phyloP scores from a whole-genome alignment of 2,329 filamentous ascomycete species.

The Pyricularia sp. region DNA sequence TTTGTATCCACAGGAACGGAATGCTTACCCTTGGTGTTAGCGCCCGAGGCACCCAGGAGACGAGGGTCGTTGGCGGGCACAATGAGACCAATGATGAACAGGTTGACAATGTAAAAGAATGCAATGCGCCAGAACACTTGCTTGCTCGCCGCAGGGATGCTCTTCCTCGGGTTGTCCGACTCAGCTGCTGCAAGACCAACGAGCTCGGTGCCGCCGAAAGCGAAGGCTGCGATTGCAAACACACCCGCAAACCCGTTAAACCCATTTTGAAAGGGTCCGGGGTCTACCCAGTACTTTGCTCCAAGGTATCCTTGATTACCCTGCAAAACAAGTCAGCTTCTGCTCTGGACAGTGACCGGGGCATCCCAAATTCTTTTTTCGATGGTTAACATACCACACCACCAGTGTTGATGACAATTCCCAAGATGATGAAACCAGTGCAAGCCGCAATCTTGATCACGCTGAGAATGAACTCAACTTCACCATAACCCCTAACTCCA shows the following conservation, averaged over 20 bases:
- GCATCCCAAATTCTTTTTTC: not conserved
- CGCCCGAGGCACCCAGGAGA: conserved; percentile 26
- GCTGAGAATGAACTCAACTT: conserved; percentile 49
- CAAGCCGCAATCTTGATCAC: conserved; percentile 49
- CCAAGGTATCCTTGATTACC: conserved; percentile 50
- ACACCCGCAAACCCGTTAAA: conserved; percentile 41
- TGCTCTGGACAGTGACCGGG: not conserved
- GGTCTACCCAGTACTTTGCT: conserved; percentile 49
- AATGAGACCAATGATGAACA: conserved; percentile 42
- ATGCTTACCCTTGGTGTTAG: conserved; percentile 25
- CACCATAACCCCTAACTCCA: conserved; percentile 47
- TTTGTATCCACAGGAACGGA: not conserved
- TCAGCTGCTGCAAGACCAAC: conserved; percentile 43
- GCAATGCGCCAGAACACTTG: conserved; percentile 46
- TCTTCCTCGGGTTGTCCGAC: conserved; percentile 34
- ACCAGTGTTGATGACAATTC: conserved; percentile 48
- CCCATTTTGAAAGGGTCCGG: conserved; percentile 42
- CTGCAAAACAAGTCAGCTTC: not conserved
- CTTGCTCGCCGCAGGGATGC: conserved; percentile 40
- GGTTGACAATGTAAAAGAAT: conserved; percentile 41
- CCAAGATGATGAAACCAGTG: conserved; percentile 55
- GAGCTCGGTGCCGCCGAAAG: conserved; percentile 42
- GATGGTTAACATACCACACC: conserved; percentile 25
- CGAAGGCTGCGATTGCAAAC: conserved; percentile 41
- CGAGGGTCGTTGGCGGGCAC: conserved; percentile 30